Conservation (phyloP, 306 rosid species). For the Quercus engelmannii region DNA sequence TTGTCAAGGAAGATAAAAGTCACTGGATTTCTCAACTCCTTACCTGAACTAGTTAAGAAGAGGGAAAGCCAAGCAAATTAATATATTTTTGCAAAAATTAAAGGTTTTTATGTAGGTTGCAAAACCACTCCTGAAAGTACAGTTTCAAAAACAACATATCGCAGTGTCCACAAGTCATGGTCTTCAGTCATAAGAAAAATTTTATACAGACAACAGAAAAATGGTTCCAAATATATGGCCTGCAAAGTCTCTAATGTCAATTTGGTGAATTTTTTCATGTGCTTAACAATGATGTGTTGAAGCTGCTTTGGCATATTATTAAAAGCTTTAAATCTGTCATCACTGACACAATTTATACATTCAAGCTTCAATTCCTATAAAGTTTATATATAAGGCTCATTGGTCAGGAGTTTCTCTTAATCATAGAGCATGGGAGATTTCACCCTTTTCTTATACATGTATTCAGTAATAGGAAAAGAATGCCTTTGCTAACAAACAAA, state of each 20-base stretch:
- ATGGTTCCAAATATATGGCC: not conserved
- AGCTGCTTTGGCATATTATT: not conserved
- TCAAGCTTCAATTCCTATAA: not conserved
- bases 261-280: not conserved
- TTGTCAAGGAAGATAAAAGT: not conserved
- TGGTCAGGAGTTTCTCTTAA: not conserved
- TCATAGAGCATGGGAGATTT: not conserved
- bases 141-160: no score
- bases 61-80: constrained; percentile 2
- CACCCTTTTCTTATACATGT: no score
- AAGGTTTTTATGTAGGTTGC: not conserved
- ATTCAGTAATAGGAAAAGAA: not conserved
- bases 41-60: constrained; percentile 2
- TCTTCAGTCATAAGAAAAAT: constrained; percentile 8
- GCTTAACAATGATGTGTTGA: not conserved
- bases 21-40: constrained; percentile 6
- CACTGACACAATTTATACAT: not conserved
- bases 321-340: not conserved
- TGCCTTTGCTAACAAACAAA: not conserved
- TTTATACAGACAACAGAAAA: not conserved
- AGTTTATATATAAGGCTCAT: not conserved
- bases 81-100: not conserved
- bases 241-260: not conserved
- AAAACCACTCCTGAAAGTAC: not conserved
- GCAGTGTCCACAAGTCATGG: not conserved